phyloP scores from a whole-genome alignment of 1,284 basidiomycete species.

The Sporisorium scitamineum region DNA sequence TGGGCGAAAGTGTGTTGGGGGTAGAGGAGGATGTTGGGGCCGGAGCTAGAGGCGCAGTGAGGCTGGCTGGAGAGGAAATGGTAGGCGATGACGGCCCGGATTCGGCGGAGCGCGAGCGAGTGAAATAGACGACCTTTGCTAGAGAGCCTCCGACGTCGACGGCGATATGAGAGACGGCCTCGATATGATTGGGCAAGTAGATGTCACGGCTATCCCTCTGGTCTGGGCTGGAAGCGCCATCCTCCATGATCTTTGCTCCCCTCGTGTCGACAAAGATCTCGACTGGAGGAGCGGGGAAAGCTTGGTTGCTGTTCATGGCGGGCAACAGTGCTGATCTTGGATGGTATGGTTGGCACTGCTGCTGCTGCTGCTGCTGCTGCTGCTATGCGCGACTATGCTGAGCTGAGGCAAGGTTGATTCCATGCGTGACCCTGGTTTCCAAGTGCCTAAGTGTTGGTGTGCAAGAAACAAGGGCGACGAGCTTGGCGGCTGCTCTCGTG shows the following conservation, averaged over 20 bases:
- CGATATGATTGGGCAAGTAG: conserved; percentile 67
- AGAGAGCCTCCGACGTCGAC: conserved; percentile 85
- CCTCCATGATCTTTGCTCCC: conserved; percentile 63
- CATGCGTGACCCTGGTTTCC: not conserved
- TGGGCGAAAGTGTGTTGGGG: conserved; percentile 31
- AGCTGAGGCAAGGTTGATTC: not conserved
- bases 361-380: not conserved
- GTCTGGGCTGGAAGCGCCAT: conserved; percentile 56
- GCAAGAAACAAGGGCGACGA: not conserved
- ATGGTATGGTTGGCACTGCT: not conserved
- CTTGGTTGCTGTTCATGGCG: conserved; percentile 45
- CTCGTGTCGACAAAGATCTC: conserved; percentile 60
- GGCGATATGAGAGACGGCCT: conserved; percentile 68
- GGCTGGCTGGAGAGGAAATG: conserved; percentile 10
- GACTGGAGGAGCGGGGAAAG: conserved; percentile 51
- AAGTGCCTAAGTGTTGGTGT: not conserved
- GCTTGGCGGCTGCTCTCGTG: not conserved
- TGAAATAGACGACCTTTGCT: conserved; percentile 98
- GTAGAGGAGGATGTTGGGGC: conserved; percentile 19
- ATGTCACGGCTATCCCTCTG: conserved; percentile 66
- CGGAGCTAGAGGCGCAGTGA: conserved; percentile 13
- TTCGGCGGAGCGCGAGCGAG: conserved; percentile 70
- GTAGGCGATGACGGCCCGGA: conserved; percentile 27
- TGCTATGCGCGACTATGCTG: not conserved
- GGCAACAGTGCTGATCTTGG: not conserved